These are phyloP conservation scores for Aspergillus carbonarius DNA, from an alignment of 2,329 filamentous ascomycete genomes.

Conservation along the genomic window DNA sequence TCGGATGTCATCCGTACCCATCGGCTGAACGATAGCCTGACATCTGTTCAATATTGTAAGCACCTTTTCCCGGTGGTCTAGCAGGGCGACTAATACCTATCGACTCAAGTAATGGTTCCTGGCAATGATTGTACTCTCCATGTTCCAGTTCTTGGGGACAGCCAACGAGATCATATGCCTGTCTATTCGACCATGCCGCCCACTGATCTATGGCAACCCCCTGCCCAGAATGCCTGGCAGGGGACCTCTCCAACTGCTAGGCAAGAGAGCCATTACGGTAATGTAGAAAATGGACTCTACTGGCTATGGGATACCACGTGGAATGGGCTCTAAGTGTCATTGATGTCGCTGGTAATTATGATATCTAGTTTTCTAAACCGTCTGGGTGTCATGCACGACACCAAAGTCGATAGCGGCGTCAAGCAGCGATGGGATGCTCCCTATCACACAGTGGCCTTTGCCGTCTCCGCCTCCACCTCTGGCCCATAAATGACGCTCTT, in stretches of 20 bases:
- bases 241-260: neutral
- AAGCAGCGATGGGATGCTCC: neutral
- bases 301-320: conserved; percentile 34
- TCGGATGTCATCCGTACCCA: conserved; percentile 12
- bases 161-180: neutral
- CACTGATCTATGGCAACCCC: conserved; percentile 4
- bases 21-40: conserved; percentile 25
- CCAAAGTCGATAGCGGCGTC: neutral
- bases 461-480: conserved; percentile 16
- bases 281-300: conserved; percentile 27
- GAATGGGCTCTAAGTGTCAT: conserved; percentile 12
- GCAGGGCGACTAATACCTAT: neutral
- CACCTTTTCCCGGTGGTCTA: neutral
- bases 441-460: conserved; percentile 11
- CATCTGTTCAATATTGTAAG: conserved; percentile 25
- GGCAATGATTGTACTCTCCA: conserved; percentile 11
- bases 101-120: conserved; percentile 11
- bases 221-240: conserved; percentile 14
- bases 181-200: neutral
- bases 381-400: neutral
- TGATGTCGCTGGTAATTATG: neutral
- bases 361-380: neutral
- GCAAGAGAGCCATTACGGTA: conserved; percentile 5
- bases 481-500: conserved; percentile 42
- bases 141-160: neutral